Evolutionary conservation across 768 basidiomycete species (phyloP).

Genomic region (Mycena floridula): DNA sequence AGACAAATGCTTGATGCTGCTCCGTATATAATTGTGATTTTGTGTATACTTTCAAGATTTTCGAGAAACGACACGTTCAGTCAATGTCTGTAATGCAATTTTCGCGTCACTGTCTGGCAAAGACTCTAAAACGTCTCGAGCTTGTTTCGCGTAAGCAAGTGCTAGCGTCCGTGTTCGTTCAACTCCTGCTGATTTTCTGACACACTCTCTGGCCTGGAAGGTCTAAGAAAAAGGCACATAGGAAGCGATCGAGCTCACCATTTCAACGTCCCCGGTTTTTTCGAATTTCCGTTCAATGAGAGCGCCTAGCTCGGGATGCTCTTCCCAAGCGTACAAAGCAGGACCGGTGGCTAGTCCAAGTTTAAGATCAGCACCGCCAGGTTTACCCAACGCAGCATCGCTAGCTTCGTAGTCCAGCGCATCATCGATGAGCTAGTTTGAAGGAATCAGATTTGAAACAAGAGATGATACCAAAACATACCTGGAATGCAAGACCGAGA

Average conservation of each 20-base stretch:
- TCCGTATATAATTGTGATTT: not conserved
- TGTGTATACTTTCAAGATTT: slow-evolving; percentile 33
- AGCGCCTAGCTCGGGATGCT: slow-evolving; percentile 82
- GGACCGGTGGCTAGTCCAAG: slow-evolving; percentile 90
- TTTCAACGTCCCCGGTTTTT: slow-evolving; percentile 78
- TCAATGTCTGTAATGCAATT: slow-evolving; percentile 64
- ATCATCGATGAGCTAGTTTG: slow-evolving; percentile 84
- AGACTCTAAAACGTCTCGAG: slow-evolving; percentile 59
- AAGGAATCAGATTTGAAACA: not conserved
- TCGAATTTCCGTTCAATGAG: slow-evolving; percentile 83
- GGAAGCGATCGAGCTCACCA: slow-evolving; percentile 35
- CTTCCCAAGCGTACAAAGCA: slow-evolving; percentile 91
- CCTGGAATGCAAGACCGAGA: slow-evolving; percentile 94
- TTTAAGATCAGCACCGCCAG: slow-evolving; percentile 78
- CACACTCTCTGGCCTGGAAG: slow-evolving; percentile 64
- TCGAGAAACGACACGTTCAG: slow-evolving; percentile 65
- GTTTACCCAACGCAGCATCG: slow-evolving; percentile 77
- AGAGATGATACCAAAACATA: slow-evolving; percentile 25
- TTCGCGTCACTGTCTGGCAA: slow-evolving; percentile 86
- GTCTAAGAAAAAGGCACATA: slow-evolving; percentile 1
- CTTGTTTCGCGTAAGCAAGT: slow-evolving; percentile 69
- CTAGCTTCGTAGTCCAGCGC: slow-evolving; percentile 88
- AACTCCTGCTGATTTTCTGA: slow-evolving; percentile 73
- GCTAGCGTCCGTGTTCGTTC: slow-evolving; percentile 79
- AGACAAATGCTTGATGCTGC: slow-evolving; percentile 21